These are phyloP conservation scores for Cercospora canescens DNA, from an alignment of 2,329 filamentous ascomycete species.

Conservation along the genomic window DNA sequence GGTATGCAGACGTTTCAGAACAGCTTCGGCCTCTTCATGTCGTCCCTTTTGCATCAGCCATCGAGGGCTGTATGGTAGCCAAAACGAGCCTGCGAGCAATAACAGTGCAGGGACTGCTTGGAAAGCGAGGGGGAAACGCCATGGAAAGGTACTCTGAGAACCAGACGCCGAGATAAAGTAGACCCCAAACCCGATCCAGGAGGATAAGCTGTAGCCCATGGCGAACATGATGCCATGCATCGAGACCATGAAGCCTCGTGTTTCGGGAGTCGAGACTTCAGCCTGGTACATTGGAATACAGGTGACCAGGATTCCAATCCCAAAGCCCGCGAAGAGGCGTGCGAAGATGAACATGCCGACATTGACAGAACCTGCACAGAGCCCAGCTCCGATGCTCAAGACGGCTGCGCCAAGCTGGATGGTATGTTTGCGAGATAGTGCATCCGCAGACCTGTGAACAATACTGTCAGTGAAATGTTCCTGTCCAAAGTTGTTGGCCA, in stretches of 20 bases:
- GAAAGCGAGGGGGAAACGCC: conserved; percentile 50
- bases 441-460: conserved; percentile 31
- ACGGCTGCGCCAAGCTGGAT: conserved; percentile 41
- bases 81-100: conserved; percentile 41
- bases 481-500: too few relatives aligned
- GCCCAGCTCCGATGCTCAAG: conserved; percentile 41
- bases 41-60: conserved; percentile 29
- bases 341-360: conserved; percentile 45
- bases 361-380: conserved; percentile 40
- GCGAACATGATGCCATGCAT: conserved; percentile 46
- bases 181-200: conserved; percentile 45
- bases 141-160: conserved; percentile 40
- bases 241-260: conserved; percentile 43
- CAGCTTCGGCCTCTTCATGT: conserved; percentile 30
- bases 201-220: conserved; percentile 42
- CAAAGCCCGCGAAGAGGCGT: conserved; percentile 41
- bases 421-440: conserved; percentile 39
- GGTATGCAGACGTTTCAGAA: conserved; percentile 50
- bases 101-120: conserved; percentile 44
- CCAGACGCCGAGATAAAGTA: conserved; percentile 36
- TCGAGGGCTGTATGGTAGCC: conserved; percentile 36
- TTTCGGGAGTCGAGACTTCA: conserved; percentile 42
- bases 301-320: conserved; percentile 38
- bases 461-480: not conserved
- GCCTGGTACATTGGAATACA: conserved; percentile 38